phyloP scores from a whole-genome alignment of 768 basidiomycete genomes.

The Macrolepiota dolichaula region DNA sequence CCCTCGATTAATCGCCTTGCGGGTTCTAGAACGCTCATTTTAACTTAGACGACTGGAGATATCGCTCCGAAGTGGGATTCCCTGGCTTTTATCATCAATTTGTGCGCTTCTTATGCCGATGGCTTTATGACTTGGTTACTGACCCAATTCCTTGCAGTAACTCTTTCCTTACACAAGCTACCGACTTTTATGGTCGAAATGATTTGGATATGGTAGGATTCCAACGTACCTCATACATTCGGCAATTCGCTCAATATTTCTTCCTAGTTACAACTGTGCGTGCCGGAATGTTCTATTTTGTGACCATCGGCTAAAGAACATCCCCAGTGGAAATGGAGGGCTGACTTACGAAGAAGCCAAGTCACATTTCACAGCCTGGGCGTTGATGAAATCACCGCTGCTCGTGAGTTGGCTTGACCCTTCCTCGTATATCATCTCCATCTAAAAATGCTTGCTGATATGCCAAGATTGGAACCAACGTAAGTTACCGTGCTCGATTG shows the following conservation, averaged over 20 bases:
- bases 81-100: constrained; percentile 50
- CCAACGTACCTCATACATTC: constrained; percentile 8
- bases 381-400: constrained; percentile 65
- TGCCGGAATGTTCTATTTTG: constrained; percentile 1
- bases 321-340: constrained; percentile 54
- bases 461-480: constrained; percentile 17
- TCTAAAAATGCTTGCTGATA: neutral
- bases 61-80: constrained; percentile 50
- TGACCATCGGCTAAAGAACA: constrained; percentile 2
- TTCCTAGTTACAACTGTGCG: constrained; percentile 53
- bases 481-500: constrained; percentile 12
- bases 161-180: constrained; percentile 58
- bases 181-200: constrained; percentile 66
- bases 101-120: constrained; percentile 33
- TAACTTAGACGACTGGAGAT: constrained; percentile 46
- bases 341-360: constrained; percentile 64
- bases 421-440: neutral
- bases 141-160: constrained; percentile 41
- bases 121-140: constrained; percentile 1
- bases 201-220: constrained; percentile 61
- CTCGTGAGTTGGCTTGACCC: constrained; percentile 36
- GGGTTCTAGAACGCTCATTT: neutral
- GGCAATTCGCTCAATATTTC: neutral
- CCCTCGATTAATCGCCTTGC: neutral
- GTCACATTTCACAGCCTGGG: constrained; percentile 72